Percentiles rank a stretch among this genome's conserved stretches.
phyloP scores from a whole-genome alignment of 169 alveolate species.

The Plasmodium gaboni region DNA sequence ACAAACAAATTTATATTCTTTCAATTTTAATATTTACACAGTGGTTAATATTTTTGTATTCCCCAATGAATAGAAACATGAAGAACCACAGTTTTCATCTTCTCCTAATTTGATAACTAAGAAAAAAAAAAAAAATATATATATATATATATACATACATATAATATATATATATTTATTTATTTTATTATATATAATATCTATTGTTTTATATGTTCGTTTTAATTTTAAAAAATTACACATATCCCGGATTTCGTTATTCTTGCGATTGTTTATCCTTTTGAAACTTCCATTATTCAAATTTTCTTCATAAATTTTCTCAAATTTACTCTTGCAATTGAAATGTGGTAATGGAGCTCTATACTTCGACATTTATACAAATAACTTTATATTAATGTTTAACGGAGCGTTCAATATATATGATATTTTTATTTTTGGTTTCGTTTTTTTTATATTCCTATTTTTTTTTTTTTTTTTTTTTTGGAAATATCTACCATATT shows the following conservation, averaged over 20 bases:
- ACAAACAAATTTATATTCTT: neutral
- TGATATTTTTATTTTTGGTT: too few relatives aligned
- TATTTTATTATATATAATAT: neutral
- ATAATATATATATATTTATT: neutral
- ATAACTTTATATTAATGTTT: slow-evolving; percentile 9
- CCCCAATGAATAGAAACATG: slow-evolving; percentile 69
- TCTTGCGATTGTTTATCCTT: slow-evolving; percentile 60
- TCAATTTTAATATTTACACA: slow-evolving; percentile 24
- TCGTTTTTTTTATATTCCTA: too few relatives aligned
- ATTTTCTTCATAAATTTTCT: slow-evolving; percentile 51
- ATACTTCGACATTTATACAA: slow-evolving; percentile 36
- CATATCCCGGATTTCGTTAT: slow-evolving; percentile 72
- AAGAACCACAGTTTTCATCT: slow-evolving; percentile 62
- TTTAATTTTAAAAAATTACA: slow-evolving; percentile 15
- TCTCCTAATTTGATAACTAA: slow-evolving; percentile 64
- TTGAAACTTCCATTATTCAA: slow-evolving; percentile 41
- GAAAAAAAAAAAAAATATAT: neutral
- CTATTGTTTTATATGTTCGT: neutral
- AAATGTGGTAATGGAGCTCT: slow-evolving; percentile 62
- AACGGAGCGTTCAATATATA: neutral
- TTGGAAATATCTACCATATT: too few relatives aligned
- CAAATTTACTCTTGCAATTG: slow-evolving; percentile 58
- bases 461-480: too few relatives aligned
- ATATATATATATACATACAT: neutral
- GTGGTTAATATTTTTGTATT: slow-evolving; percentile 47